phyloP scores from a whole-genome alignment of 805 yeast genomes.

The Novakomyces olei region DNA sequence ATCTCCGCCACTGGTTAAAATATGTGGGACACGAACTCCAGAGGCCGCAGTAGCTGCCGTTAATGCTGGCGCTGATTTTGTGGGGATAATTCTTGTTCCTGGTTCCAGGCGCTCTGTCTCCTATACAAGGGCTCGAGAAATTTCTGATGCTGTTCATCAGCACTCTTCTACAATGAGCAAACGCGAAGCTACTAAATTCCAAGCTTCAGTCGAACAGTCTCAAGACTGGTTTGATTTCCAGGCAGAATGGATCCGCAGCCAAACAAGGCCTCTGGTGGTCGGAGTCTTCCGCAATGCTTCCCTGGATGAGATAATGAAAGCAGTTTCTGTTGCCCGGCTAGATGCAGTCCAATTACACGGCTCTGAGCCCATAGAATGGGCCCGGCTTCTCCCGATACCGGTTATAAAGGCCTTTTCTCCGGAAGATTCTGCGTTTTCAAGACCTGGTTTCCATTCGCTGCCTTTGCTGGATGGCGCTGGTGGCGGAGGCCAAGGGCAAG shows the following conservation, averaged over 20 bases:
- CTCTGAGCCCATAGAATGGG: slow-evolving; percentile 31
- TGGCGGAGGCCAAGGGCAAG: slow-evolving; percentile 73
- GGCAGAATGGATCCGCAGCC: slow-evolving; percentile 3
- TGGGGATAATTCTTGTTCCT: slow-evolving; percentile 82
- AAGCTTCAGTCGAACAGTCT: background rate
- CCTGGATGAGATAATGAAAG: slow-evolving; percentile 31
- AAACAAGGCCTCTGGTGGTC: slow-evolving; percentile 39
- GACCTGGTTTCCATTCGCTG: slow-evolving; percentile 24
- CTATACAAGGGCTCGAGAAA: slow-evolving; percentile 23
- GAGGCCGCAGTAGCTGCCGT: slow-evolving; percentile 57
- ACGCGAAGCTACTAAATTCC: background rate
- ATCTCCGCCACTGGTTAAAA: slow-evolving; percentile 33
- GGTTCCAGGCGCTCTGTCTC: slow-evolving; percentile 49
- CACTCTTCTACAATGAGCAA: background rate
- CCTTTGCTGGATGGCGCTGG: slow-evolving; percentile 40
- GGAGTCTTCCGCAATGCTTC: slow-evolving; percentile 83
- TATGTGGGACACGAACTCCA: slow-evolving; percentile 55
- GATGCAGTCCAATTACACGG: slow-evolving; percentile 88
- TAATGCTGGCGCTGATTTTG: slow-evolving; percentile 44
- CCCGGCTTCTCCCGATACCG: slow-evolving; percentile 25
- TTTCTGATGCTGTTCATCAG: slow-evolving; percentile 18
- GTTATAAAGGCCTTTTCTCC: slow-evolving; percentile 58
- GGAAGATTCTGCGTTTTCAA: slow-evolving; percentile 14
- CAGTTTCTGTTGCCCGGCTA: slow-evolving; percentile 24
- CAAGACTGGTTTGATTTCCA: slow-evolving; percentile 8